A percentile compares a stretch with the other conserved stretches of the same genome.
Evolutionary conservation across 805 yeast genomes (phyloP).

Genomic region (Teunomyces kruisii): DNA sequence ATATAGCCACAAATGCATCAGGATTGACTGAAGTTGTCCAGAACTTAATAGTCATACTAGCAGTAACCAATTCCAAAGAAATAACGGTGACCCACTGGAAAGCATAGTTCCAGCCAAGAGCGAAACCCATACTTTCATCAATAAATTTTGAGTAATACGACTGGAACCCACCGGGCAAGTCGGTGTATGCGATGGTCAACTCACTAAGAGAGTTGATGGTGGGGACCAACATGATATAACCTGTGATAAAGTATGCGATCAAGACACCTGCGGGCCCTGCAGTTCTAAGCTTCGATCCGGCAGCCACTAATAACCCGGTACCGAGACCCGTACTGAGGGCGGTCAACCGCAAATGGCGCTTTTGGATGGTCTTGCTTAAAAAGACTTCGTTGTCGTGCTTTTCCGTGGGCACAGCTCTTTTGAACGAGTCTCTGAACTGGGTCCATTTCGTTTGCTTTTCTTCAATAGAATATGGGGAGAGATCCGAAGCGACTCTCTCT

Average conservation of each 20-base stretch:
- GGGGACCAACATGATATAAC: conserved; percentile 25
- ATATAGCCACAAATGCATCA: conserved; percentile 23
- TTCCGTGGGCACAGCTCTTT: conserved; percentile 13
- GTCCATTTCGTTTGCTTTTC: conserved; percentile 14
- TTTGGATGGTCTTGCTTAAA: conserved; percentile 9
- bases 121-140: conserved; percentile 38
- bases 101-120: conserved; percentile 40
- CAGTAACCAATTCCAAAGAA: conserved; percentile 26
- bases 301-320: conserved; percentile 30
- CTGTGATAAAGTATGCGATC: conserved; percentile 23
- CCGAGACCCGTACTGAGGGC: conserved; percentile 32
- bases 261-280: conserved; percentile 27
- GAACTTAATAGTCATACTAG: conserved; percentile 26
- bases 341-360: conserved; percentile 28
- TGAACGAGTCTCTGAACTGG: conserved; percentile 22
- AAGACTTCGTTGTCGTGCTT: conserved; percentile 4
- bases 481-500: conserved; percentile 5
- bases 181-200: conserved; percentile 25
- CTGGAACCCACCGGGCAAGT: conserved; percentile 29
- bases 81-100: conserved; percentile 30
- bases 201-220: conserved; percentile 30
- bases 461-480: conserved; percentile 1
- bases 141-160: conserved; percentile 29
- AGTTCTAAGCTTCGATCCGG: conserved; percentile 23
- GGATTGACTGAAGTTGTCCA: conserved; percentile 22